A percentile compares a stretch with the other conserved stretches of the same genome.
phyloP scores from a whole-genome alignment of 2,329 filamentous ascomycete genomes.

The Emmonsia crescens region DNA sequence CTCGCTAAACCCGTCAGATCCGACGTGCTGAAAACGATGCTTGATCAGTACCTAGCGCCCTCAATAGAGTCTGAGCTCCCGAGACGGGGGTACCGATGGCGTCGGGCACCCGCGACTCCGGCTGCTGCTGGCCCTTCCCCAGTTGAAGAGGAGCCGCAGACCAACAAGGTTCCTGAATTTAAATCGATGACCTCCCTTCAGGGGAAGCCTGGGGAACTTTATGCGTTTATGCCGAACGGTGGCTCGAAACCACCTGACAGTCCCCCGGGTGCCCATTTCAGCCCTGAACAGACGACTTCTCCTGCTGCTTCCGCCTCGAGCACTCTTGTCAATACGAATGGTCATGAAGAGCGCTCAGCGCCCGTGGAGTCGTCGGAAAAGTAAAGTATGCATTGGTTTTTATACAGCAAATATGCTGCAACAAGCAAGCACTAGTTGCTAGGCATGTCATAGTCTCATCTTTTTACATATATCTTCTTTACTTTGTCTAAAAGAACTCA shows the following conservation, averaged over 20 bases:
- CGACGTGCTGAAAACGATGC: conserved; percentile 72
- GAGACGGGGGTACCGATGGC: neutral
- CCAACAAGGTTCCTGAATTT: neutral
- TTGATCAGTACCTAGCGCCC: conserved; percentile 56
- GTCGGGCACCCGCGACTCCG: neutral
- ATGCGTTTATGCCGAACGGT: neutral
- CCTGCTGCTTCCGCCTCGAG: neutral
- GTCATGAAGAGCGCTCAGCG: neutral
- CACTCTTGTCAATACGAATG: neutral
- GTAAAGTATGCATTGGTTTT: neutral
- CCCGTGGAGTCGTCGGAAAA: neutral
- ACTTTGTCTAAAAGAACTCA: neutral
- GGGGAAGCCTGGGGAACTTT: neutral
- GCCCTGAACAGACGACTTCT: neutral
- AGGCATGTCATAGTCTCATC: neutral
- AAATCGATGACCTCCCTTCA: neutral
- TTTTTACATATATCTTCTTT: neutral
- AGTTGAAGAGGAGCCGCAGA: neutral
- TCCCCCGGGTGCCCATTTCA: neutral
- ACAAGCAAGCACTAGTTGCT: neutral
- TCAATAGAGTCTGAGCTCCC: conserved; percentile 20
- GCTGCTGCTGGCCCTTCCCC: neutral
- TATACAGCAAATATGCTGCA: neutral
- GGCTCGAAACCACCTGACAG: neutral
- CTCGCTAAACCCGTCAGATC: conserved; percentile 90